Evolutionary conservation across 75 land plant species (phyloP), one percentile per base, ranked within the genome.

Genomic region (Adiantum capillusveneris): DNA sequence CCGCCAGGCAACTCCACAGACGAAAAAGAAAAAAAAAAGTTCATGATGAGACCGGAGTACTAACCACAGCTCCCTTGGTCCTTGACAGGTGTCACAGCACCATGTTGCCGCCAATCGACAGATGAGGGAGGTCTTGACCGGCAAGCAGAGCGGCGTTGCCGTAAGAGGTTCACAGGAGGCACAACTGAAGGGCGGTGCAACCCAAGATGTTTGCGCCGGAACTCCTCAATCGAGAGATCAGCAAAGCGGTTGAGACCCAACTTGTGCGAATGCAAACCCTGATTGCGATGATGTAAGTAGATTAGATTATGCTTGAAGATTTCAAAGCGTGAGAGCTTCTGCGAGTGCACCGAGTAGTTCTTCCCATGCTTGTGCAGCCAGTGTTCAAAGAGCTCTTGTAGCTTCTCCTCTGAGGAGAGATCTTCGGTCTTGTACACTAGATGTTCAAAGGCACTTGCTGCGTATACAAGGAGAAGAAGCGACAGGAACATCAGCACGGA

Each of bases 51-150:
- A 3, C 37, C 9, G 3, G 37, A 34, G 41, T 29, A 46, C 66
- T n/a, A 39, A 72, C 75, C 68, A 29, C 76, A 73, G 26, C 49
- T 28, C 6, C 65, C 70, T 44, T 73, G 76, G 31, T 73, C 65
- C 29, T 73, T 66, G 52, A 73, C 42, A 21, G 57, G 55, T 0
- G 76, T 63, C 18, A 74, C 76, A 28, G 61, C 70, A 1, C 76
- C 76, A 25, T 49, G 34, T 22, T 61, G 17, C 27, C 70, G 53
- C 76, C 76, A 74, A 31, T 74, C 76, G 1, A 63, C 31, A 52
- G 30, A 17, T 2, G 34, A 19, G 20, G 56, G 63, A 13, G 60
- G 29, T 29, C 57, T 44, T 0, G 64, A n/a, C 1, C 57, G 63
- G 31, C 17, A 26, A 7, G 31, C 29, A 63, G 50, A 50, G 13